Percentiles rank a stretch among this genome's conserved stretches.
phyloP scores from a whole-genome alignment of 176 grass and related monocot species.

The Carex myosuroides region DNA sequence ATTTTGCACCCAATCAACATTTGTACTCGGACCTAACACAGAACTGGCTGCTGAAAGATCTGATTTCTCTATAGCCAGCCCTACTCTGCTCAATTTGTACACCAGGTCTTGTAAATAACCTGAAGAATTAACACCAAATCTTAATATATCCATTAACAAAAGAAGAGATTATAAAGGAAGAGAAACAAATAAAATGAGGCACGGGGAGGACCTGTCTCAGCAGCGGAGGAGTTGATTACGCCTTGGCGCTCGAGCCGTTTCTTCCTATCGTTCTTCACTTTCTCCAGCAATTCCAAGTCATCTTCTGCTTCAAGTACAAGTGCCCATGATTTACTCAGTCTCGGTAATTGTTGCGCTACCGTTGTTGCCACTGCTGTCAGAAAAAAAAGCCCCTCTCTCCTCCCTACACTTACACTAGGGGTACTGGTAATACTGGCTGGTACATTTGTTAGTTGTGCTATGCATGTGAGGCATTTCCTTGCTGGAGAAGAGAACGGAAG shows the following conservation, averaged over 20 bases:
- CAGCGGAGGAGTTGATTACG: constrained; percentile 49
- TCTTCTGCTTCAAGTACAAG: constrained; percentile 73
- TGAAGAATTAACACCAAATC: constrained; percentile 20
- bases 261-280: constrained; percentile 72
- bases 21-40: constrained; percentile 41
- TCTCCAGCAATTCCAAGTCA: constrained; percentile 81
- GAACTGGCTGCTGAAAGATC: constrained; percentile 55
- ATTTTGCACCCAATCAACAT: constrained; percentile 60
- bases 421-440: neutral
- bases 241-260: constrained; percentile 77
- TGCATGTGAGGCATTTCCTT: neutral
- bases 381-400: constrained; percentile 15
- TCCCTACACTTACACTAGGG: neutral
- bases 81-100: constrained; percentile 95
- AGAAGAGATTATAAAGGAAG: neutral
- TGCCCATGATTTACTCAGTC: constrained; percentile 22
- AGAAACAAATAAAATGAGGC: neutral
- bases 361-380: neutral
- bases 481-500: constrained; percentile 6
- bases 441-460: neutral
- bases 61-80: constrained; percentile 80
- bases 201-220: constrained; percentile 44
- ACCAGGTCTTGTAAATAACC: constrained; percentile 85
- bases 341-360: neutral
- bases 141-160: neutral